phyloP scores from a whole-genome alignment of 2,329 filamentous ascomycete species.

The Coleophoma eucalyptorum region DNA sequence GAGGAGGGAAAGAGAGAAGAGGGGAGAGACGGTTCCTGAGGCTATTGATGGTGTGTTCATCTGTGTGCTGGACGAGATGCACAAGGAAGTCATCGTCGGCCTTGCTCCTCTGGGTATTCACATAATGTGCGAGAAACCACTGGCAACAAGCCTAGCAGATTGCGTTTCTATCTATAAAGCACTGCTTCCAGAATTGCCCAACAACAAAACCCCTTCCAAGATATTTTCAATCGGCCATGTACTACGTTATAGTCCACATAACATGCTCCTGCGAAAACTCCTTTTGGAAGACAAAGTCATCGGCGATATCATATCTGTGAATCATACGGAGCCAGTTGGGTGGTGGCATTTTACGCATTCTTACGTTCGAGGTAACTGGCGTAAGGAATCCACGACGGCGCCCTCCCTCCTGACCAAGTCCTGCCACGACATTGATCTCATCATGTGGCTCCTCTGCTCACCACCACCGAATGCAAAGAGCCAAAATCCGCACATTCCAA shows the following conservation, averaged over 20 bases:
- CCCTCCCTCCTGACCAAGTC: conserved; percentile 90
- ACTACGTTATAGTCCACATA: conserved; percentile 88
- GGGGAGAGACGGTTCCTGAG: conserved; percentile 38
- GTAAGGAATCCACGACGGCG: conserved; percentile 70
- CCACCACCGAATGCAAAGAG: conserved; percentile 26
- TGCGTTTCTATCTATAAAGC: conserved; percentile 72
- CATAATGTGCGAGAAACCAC: conserved; percentile 92
- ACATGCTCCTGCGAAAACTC: conserved; percentile 76
- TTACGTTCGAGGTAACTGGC: conserved; percentile 93
- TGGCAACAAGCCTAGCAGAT: conserved; percentile 75
- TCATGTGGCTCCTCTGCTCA: conserved; percentile 86
- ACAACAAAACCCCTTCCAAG: conserved; percentile 28
- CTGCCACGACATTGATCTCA: conserved; percentile 91
- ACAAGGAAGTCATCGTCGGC: conserved; percentile 74
- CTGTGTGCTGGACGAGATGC: conserved; percentile 83
- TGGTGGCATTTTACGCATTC: conserved; percentile 95
- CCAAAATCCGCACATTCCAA: conserved; percentile 63
- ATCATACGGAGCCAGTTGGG: conserved; percentile 91
- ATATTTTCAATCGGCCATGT: conserved; percentile 95
- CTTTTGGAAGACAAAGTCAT: conserved; percentile 72
- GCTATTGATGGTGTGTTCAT: conserved; percentile 58
- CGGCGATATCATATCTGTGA: conserved; percentile 79
- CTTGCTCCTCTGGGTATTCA: conserved; percentile 71
- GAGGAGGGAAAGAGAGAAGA: conserved; percentile 50
- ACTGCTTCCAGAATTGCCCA: conserved; percentile 35